Evolutionary conservation across 495 filamentous ascomycete genomes (phyloP), one percentile per base, ranked within the genome.

Genomic region (Hypoxylon cercidicola): DNA sequence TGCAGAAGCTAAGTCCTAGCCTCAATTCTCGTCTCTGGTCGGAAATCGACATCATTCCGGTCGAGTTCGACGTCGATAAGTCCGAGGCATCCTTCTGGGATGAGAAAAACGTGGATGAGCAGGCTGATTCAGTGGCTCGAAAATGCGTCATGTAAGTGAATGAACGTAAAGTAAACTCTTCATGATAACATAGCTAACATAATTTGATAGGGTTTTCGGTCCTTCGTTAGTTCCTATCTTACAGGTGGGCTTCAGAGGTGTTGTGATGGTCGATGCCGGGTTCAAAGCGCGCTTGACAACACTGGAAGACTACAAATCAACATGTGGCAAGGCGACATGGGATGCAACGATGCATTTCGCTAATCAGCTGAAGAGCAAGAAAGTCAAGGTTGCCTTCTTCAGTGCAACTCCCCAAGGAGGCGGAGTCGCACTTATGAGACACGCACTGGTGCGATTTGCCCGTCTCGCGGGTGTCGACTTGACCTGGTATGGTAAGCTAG

Each of bases 401-500:
- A 92, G 88, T 66, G 85, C 87, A 39, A 95, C 93, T 0, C 92
- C 93, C 0, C 91, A 96, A 70, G 92, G 93, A 19, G 93, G 93
- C 55, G 93, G 92, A 20, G 92, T 97, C 18, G 90, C 91, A 7
- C 79, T 96, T 34, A 97, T 97, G 93, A 82, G 92, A 43, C 93
- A 96, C 77, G 90, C 93, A 13, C 80, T 95, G 19, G 82, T 93
- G 25, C 82, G 93, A 43, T 91, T 93, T 57, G 83, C 88, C n/a
- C 79, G 85, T 64, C 73, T 84, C 3, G 54, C 93, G 49, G 89
- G 88, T 1, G 87, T 92, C 6, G 83, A 93, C 58, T 79, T 89
- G 64, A 85, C 81, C 44, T 97, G 93, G 93, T 95, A 83, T 76
- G 87, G 82, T 79, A 68, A 55, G 74, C 78, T 15, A 4, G 4